These are phyloP conservation scores for Aureobasidium sp. DNA, from an alignment of 2,329 filamentous ascomycete species.

Conservation along the genomic window DNA sequence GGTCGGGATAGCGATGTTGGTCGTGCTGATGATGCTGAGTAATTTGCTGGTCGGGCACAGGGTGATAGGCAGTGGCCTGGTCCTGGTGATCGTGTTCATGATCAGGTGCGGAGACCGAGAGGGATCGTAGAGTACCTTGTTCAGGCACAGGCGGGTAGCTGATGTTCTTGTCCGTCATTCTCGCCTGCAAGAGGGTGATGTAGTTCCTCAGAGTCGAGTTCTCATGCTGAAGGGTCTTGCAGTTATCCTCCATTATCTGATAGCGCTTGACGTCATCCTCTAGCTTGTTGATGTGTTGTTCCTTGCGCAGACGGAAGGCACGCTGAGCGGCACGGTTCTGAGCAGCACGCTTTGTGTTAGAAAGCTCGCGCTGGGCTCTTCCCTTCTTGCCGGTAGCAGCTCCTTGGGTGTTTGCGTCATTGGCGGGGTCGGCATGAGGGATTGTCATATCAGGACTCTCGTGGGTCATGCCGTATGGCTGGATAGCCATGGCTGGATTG, in stretches of 20 bases:
- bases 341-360: conserved; percentile 89
- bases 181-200: conserved; percentile 79
- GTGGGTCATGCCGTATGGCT: conserved; percentile 3
- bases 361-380: conserved; percentile 74
- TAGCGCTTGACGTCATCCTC: conserved; percentile 87
- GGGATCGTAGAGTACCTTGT: conserved; percentile 26
- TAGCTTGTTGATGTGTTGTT: conserved; percentile 95
- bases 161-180: conserved; percentile 72
- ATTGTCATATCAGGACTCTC: background rate
- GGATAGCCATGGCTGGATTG: conserved; percentile 13
- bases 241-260: conserved; percentile 65
- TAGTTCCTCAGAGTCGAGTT: conserved; percentile 90
- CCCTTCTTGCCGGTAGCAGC: conserved; percentile 50
- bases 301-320: conserved; percentile 94
- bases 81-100: background rate
- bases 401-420: conserved; percentile 21
- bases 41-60: background rate
- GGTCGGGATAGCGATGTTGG: background rate
- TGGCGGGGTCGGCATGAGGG: background rate
- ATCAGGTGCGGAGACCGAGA: background rate
- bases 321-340: conserved; percentile 97
- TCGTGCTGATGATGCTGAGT: background rate
- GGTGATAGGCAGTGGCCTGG: background rate
- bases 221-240: conserved; percentile 74
- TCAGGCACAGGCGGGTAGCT: conserved; percentile 73